Evolutionary conservation across 179 eudicot genomes (phyloP).

Genomic region (Beta macrorhiza): DNA sequence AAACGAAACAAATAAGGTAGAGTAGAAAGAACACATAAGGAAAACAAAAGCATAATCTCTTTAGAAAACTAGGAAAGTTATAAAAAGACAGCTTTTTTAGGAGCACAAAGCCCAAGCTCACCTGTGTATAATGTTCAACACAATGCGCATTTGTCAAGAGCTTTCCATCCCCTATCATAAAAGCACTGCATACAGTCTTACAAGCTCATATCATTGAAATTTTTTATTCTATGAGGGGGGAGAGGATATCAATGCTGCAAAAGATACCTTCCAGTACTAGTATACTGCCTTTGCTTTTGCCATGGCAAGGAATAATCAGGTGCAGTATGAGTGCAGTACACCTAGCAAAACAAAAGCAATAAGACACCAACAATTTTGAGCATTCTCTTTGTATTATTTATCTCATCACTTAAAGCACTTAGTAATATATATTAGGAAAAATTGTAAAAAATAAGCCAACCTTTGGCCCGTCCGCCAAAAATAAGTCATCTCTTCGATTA

Average conservation of each 20-base stretch:
- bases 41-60: neutral
- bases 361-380: neutral
- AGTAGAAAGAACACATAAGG: neutral
- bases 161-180: slow-evolving; percentile 93
- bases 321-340: slow-evolving; percentile 88
- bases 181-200: slow-evolving; percentile 65
- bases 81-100: neutral
- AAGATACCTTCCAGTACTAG: slow-evolving; percentile 92
- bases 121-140: slow-evolving; percentile 92
- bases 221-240: neutral
- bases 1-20: neutral
- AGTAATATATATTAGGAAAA: neutral
- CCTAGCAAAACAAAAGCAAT: slow-evolving; percentile 43
- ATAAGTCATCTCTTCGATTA: too few relatives aligned
- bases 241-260: slow-evolving; percentile 16
- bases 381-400: neutral
- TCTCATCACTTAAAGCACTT: neutral
- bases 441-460: too few relatives aligned
- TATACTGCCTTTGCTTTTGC: slow-evolving; percentile 91
- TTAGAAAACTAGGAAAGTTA: neutral
- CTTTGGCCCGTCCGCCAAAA: too few relatives aligned
- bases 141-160: slow-evolving; percentile 98
- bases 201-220: slow-evolving; percentile 18
- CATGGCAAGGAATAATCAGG: slow-evolving; percentile 98
- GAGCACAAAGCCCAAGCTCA: slow-evolving; percentile 27